Evolutionary conservation across 352 stramenopile species (phyloP), one percentile per base, ranked within the genome.

Genomic region (Phytopythium ostracodes): DNA sequence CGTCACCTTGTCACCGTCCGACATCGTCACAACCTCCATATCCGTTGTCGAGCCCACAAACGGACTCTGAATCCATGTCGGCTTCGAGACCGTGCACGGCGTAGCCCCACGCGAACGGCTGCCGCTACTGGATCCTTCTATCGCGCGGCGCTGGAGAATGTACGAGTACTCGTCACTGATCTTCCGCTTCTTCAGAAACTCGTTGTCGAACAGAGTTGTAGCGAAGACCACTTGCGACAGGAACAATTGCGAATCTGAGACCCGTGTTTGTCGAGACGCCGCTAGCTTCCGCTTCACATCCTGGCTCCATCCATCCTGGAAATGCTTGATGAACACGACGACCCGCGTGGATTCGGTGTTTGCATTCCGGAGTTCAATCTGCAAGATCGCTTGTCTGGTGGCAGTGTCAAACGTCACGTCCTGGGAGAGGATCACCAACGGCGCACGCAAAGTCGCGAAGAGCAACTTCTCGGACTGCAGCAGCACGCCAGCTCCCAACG

Each of bases 111-210:
- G 42, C 18, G 42, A 47, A 11, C 18, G 42, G 36, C 20, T 51
- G 47, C 53, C 69, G 38, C 20, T 51, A 44, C 53, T 67, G 55
- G 31, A 72, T 33, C 2, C 67, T 62, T 38, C 61, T 47, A 62
- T 76, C 6, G 71, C 69, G 12, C 79, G 75, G 17, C 84, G 76
- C 40, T 82, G 72, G 25, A 90, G 70, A 63, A 91, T 87, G 57
- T 92, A 92, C 12, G 72, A 60, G 62, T 88, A 85, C 53, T 92
- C 83, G 52, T 91, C 83, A 55, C 79, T 81, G 24, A 92, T 84
- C 50, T 79, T 84, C 31, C 77, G 77, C 59, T 77, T 82, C 57
- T 77, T 77, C 47, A 87, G 66, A 55, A 75, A 88, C 20, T 80
- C 67, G 25, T 75, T 85, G 22, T 73, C 42, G 7, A 47, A 47